Base-by-base conservation (phyloP, 2,329 filamentous ascomycete genomes). In the Botryosphaeria agaves region DNA sequence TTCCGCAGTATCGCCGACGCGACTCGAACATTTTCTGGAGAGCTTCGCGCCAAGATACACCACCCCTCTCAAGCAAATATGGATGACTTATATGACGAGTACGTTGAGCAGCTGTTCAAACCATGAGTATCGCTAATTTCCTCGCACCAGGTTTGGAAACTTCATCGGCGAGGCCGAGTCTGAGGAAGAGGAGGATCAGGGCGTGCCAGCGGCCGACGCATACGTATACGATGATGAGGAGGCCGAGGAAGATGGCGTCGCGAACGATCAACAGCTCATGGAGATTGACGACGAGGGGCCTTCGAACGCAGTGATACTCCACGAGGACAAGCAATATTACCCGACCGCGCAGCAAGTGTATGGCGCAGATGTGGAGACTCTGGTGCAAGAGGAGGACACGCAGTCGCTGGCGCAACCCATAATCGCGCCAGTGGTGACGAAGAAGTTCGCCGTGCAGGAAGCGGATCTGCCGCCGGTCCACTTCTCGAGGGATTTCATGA, bases 251-350 rank as follows among this genome's bases (percentile, higher is more conserved):
- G 50, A 49, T 3, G 53, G 53, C 27, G 49, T 41, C 17, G 62
- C 57, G 24, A 66, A 74, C 21, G 76, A 78, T 27, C 77, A 91
- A 51, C 80, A 93, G 57, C 61, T 89, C 44, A 95, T 98, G 87
- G 82, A 95, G 46, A 61, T 95, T 26, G 87, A 95, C 49, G 78
- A 11, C 16, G 15, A 19, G 15, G 84, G 80, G 9, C 81, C 87
- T 3, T 94, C 85, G 4, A 98, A 95, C 53, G 87, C 89, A 30
- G 84, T 98, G n/a, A 70, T 98, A 34, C 69, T 98, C 27, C 89
- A 98, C 58, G 89, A 98, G 64, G 89, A 98, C 60, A 98, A 98
- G 56, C 89, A 95, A 52, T 98, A 98, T 56, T 98, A 98, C 51
- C 89, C 89, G 18, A 93, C 85, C n/a, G 89, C 89, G 33, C 76